phyloP scores from a whole-genome alignment of 129 eudicot genomes.

The Centaurea solstitialis region DNA sequence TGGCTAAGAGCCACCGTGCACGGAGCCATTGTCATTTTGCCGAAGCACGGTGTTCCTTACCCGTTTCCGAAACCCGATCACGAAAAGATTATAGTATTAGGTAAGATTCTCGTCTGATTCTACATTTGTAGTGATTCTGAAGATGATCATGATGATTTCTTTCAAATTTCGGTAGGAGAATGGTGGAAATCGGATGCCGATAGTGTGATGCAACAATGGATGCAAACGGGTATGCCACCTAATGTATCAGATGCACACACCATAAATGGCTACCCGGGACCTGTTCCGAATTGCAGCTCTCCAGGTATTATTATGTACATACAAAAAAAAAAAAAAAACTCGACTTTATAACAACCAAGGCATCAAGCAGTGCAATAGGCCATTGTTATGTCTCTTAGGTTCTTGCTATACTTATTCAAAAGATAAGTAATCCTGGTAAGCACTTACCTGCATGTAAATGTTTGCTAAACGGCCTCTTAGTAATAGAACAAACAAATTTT shows the following conservation, averaged over 20 bases:
- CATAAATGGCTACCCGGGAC: conserved; percentile 74
- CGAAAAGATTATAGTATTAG: conserved; percentile 56
- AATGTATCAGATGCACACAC: conserved; percentile 91
- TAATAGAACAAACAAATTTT: too few species aligned
- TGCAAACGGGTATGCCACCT: conserved; percentile 63
- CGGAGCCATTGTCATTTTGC: conserved; percentile 78
- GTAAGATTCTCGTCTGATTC: conserved; percentile 24
- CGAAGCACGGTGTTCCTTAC: conserved; percentile 63
- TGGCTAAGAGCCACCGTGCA: conserved; percentile 85
- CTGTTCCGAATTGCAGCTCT: conserved; percentile 60
- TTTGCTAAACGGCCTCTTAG: too few species aligned
- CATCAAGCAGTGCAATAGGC: too few species aligned
- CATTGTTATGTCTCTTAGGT: too few species aligned
- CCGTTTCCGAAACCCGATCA: conserved; percentile 83
- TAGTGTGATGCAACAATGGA: conserved; percentile 62
- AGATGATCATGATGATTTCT: background rate
- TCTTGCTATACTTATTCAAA: too few species aligned
- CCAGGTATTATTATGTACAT: conserved; percentile 34
- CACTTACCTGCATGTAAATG: too few species aligned
- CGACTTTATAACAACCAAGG: too few species aligned
- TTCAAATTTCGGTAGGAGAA: conserved; percentile 46
- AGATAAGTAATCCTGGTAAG: too few species aligned
- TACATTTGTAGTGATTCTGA: background rate
- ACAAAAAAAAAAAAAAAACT: too few species aligned
- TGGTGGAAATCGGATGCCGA: conserved; percentile 92